Base-by-base conservation (phyloP, 257 asterid species). In the Datura wrightii region DNA sequence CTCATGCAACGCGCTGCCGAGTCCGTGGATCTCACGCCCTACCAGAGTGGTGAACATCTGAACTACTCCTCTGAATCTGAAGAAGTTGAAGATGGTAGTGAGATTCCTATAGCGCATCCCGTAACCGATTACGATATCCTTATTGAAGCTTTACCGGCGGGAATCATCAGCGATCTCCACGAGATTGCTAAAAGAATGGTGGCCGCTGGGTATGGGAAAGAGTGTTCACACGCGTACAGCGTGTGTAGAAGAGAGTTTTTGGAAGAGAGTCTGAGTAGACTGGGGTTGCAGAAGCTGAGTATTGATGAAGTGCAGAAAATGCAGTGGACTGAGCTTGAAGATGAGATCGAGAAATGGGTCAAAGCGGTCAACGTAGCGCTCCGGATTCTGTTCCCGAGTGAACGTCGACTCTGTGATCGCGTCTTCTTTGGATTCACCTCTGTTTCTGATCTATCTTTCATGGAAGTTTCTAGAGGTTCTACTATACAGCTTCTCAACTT, bases 401-500 rank as follows among this genome's bases (percentile, higher is more conserved):
- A 97, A 85, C 95, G 98, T 5, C 95, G 97, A 34, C 88, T 96
- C 31, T 96, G 98, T 54, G 99, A 96, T 70, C 96, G 99, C 0
- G 88, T 93, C 8, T 96, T 94, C 87, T 88, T 84, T 15, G 97
- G 98, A 3, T 88, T 91, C 36, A 86, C 95, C 18, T 87, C 96
- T 1, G 96, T 94, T 15, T 88, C 96, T 11, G 99, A 97, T 83
- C 94, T 94, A 19, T 90, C 99, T 5, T 97, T 93, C 86, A 95
- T 95, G 98, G 99, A 95, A 90, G 98, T 97, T 16, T 93, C 98
- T 91, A 89, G 98, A 81, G 97, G 96, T 14, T 91, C 97, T 39
- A 90, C 97, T 36, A 90, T 92, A 79, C 98, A 95, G 93, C 91
- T 97, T 63, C 83, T 97, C 88, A 94, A 92, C 85, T 97, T 97